Conservation (phyloP, 2,329 filamentous ascomycete genomes). For the Monilinia laxa region DNA sequence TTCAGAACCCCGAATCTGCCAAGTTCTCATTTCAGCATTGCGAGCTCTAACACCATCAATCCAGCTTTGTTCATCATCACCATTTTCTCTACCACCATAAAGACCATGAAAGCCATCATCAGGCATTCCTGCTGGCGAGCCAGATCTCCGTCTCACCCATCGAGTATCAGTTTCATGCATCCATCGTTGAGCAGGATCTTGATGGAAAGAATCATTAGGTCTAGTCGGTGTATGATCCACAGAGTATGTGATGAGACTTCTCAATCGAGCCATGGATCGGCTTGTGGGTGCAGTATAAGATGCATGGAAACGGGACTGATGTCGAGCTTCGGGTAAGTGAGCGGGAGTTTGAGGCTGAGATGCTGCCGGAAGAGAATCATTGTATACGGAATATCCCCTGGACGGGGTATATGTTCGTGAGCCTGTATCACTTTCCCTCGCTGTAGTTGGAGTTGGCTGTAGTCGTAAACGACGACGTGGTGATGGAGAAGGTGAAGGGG, state of each 20-base stretch:
- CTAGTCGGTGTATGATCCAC: not conserved
- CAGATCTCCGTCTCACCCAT: slow-evolving; percentile 18
- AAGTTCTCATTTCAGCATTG: slow-evolving; percentile 29
- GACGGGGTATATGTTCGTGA: slow-evolving; percentile 33
- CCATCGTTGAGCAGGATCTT: slow-evolving; percentile 1
- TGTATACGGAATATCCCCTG: slow-evolving; percentile 45
- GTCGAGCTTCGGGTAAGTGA: slow-evolving; percentile 51
- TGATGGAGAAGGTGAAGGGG: slow-evolving; percentile 29
- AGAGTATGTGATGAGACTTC: slow-evolving; percentile 10
- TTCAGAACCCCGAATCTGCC: slow-evolving; percentile 26
- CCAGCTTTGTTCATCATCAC: slow-evolving; percentile 43
- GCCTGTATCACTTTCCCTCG: slow-evolving; percentile 4
- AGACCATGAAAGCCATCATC: slow-evolving; percentile 49
- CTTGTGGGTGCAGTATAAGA: slow-evolving; percentile 47
- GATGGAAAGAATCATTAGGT: slow-evolving; percentile 8
- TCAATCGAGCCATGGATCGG: slow-evolving; percentile 24
- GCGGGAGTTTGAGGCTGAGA: slow-evolving; percentile 52
- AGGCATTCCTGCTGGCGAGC: slow-evolving; percentile 44
- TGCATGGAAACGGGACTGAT: slow-evolving; percentile 46
- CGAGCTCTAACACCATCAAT: slow-evolving; percentile 42
- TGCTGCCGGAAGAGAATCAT: slow-evolving; percentile 47
- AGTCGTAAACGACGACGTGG: slow-evolving; percentile 24
- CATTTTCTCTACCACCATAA: slow-evolving; percentile 52
- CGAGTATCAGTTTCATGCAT: slow-evolving; percentile 8
- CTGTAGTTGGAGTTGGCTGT: slow-evolving; percentile 8